Evolutionary conservation across 106 monocot genomes (phyloP).

Genomic region (Dendrobium chrysotoxum): DNA sequence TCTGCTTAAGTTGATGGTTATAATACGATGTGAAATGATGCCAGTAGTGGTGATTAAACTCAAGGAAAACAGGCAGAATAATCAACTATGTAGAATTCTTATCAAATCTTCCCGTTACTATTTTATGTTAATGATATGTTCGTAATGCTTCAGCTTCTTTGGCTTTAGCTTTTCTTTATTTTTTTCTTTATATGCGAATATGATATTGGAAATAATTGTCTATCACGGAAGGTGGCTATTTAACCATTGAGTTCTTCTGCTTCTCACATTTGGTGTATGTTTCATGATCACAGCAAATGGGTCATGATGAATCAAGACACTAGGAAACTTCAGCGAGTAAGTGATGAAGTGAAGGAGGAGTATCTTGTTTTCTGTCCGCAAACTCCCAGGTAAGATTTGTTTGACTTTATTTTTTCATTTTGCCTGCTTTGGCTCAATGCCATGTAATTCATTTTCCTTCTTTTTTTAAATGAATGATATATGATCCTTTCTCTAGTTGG

Average conservation of each 20-base stretch:
- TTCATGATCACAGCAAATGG: conserved; percentile 63
- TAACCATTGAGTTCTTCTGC: not conserved
- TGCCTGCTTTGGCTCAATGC: not conserved
- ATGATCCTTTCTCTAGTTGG: not conserved
- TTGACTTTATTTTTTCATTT: not conserved
- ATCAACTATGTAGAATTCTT: not conserved
- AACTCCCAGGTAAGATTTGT: conserved; percentile 58
- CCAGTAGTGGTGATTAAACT: not conserved
- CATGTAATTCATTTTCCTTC: not conserved
- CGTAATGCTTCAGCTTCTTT: not conserved
- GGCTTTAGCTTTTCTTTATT: not conserved
- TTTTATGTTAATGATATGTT: not conserved
- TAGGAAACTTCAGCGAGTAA: conserved; percentile 90
- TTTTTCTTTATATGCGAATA: not conserved
- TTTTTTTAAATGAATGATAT: not conserved
- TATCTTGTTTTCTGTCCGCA: conserved; percentile 80
- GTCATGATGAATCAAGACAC: conserved; percentile 99
- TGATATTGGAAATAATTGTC: not conserved
- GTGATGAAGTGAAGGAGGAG: conserved; percentile 95
- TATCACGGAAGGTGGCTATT: not conserved
- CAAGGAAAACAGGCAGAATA: not conserved
- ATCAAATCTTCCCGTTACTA: not conserved
- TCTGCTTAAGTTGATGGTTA: not conserved
- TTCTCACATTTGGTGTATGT: not conserved
- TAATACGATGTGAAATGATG: not conserved